Evolutionary conservation across 1,284 basidiomycete species (phyloP).

Genomic region (Ustilago bromivora): DNA sequence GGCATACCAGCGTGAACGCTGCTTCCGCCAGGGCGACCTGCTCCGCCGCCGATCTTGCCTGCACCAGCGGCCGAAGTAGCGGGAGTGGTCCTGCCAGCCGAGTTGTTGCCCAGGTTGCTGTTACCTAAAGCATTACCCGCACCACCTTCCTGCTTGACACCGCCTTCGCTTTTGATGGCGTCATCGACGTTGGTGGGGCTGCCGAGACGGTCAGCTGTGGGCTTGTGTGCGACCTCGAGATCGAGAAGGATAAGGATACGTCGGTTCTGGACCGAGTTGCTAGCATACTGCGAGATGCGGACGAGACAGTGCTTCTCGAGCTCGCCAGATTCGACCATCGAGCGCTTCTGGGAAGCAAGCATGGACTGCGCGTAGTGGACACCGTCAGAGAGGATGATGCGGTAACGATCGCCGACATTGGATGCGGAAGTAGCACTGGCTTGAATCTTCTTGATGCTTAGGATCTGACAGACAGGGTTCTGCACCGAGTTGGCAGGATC

Average conservation of each 20-base stretch:
- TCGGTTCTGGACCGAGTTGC: slow-evolving; percentile 82
- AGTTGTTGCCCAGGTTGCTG: slow-evolving; percentile 34
- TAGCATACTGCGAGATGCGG: slow-evolving; percentile 81
- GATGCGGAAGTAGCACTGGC: slow-evolving; percentile 50
- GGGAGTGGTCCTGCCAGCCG: slow-evolving; percentile 47
- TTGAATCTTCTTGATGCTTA: slow-evolving; percentile 67
- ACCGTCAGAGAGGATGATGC: slow-evolving; percentile 68
- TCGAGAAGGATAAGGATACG: slow-evolving; percentile 88
- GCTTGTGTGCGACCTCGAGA: slow-evolving; percentile 72
- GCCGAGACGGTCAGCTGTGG: slow-evolving; percentile 58
- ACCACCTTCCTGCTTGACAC: slow-evolving; percentile 44
- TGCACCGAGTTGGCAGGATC: slow-evolving; percentile 52
- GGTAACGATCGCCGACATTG: slow-evolving; percentile 63
- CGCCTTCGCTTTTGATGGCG: slow-evolving; percentile 27
- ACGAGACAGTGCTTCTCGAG: slow-evolving; percentile 82
- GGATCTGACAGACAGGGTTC: slow-evolving; percentile 65
- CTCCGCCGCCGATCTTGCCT: slow-evolving; percentile 20
- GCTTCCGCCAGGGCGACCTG: slow-evolving; percentile 48
- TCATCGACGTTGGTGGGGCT: slow-evolving; percentile 61
- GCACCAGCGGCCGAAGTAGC: slow-evolving; percentile 42
- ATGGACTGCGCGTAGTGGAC: slow-evolving; percentile 75
- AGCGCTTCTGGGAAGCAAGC: slow-evolving; percentile 92
- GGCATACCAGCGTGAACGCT: slow-evolving; percentile 66
- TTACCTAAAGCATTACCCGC: slow-evolving; percentile 32
- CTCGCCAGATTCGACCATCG: slow-evolving; percentile 78